These are phyloP conservation scores for Brassica cretica DNA, from an alignment of 345 rosid species.

Conservation along the genomic window DNA sequence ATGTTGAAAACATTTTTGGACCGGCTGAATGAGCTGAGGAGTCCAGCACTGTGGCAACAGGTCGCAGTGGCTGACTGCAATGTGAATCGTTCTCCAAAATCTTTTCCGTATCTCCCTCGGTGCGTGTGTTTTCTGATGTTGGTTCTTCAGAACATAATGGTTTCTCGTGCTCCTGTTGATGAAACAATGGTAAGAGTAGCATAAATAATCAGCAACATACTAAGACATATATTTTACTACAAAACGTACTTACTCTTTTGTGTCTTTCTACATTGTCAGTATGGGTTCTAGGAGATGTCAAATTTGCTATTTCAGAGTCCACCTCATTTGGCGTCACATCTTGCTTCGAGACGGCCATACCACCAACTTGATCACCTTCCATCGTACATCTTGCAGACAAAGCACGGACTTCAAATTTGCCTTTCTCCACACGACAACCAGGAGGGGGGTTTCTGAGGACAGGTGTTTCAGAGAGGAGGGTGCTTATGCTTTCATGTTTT, in stretches of 20 bases:
- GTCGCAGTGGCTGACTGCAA: slow-evolving; percentile 42
- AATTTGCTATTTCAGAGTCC: slow-evolving; percentile 39
- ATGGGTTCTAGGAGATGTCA: slow-evolving; percentile 34
- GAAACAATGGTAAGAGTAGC: neutral
- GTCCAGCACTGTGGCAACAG: slow-evolving; percentile 47
- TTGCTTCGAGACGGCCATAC: slow-evolving; percentile 38
- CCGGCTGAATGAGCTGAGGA: slow-evolving; percentile 49
- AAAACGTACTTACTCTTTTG: slow-evolving; percentile 46
- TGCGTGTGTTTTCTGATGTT: slow-evolving; percentile 41
- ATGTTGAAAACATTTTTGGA: slow-evolving; percentile 57
- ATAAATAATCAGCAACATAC: slow-evolving; percentile 19
- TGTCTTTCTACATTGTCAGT: slow-evolving; percentile 35
- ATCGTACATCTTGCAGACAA: slow-evolving; percentile 35
- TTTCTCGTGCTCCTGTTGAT: slow-evolving; percentile 48
- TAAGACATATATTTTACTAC: slow-evolving; percentile 1
- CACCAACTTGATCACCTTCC: slow-evolving; percentile 40
- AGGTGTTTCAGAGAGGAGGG: slow-evolving; percentile 72
- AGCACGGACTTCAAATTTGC: slow-evolving; percentile 40
- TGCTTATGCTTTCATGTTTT: slow-evolving; percentile 62
- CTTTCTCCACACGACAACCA: slow-evolving; percentile 39
- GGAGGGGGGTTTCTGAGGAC: slow-evolving; percentile 61
- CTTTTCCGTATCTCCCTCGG: slow-evolving; percentile 35
- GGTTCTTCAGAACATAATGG: slow-evolving; percentile 37
- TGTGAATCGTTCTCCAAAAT: slow-evolving; percentile 42
- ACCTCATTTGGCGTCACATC: slow-evolving; percentile 45